Base-by-base conservation (phyloP, 73 alveolate genomes). In the Paramecium caudatum region DNA sequence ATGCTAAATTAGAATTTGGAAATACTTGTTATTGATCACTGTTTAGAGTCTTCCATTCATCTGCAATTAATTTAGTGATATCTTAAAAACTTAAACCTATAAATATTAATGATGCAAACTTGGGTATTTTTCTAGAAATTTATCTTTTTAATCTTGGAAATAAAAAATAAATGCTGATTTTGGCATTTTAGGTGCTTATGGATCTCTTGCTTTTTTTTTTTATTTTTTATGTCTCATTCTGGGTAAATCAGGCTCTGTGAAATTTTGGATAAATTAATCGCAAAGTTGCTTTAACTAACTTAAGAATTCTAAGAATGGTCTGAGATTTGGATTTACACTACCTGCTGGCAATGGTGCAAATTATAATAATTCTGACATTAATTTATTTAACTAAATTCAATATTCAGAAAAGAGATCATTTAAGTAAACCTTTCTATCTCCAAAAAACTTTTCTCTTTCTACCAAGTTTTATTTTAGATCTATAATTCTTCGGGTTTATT, bases 151-250 rank as follows among this genome's bases (percentile, higher is more conserved):
- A 1, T 16, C 45, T 55, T 55, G 23, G 80, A 55, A 55, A 23
- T 55, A 55, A 21, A 55, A 55, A 1, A 55, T 55, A 55, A 55
- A 55, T 10, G 80, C 45, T 55, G 80, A 19, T 49, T 49, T 8
- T 17, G 16, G 70, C 15, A 17, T 49, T 49, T 49, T 49, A 3
- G 5, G 17, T 8, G 80, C 80, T 19, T 55, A 6, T 10, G 80
- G 80, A 23, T 55, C 80, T 55, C 30, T 55, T 27, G 8, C 15
- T 23, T 16, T 19, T 49, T 17, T 16, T 13, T 49, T 49, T 1
- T 13, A 0, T 49, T 2, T 0, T 49, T 0, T 0, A 21, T n/a
- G 10, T 0, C 16, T 16, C 70, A 21, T 49, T 19, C 70, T 49
- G 2, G 8, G 17, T 4, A 7, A 1, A 5, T 3, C 0, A 3